A percentile compares a stretch with the other conserved stretches of the same genome.
These are phyloP conservation scores for Backusella australiensis DNA, from an alignment of 192 early-diverging fungal species.

Conservation along the genomic window DNA sequence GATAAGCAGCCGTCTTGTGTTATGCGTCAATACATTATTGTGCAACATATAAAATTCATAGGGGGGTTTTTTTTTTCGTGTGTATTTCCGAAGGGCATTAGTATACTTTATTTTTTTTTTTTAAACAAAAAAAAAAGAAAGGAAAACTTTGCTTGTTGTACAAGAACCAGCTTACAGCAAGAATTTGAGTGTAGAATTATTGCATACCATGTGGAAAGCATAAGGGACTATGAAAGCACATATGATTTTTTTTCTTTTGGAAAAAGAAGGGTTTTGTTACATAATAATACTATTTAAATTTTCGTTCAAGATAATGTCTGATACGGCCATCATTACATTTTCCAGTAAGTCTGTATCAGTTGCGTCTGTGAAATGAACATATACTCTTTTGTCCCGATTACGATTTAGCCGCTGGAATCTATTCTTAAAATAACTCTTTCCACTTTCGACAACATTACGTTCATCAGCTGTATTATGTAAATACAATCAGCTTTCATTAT, in stretches of 20 bases:
- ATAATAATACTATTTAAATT: constrained; percentile 36
- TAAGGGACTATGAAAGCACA: neutral
- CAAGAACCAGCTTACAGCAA: neutral
- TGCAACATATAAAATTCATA: neutral
- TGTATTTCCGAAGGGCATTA: neutral
- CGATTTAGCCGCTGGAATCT: constrained; percentile 45
- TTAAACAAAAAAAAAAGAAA: neutral
- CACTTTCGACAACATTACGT: constrained; percentile 25
- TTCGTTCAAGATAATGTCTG: constrained; percentile 45
- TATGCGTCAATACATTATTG: neutral
- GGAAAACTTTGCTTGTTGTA: neutral
- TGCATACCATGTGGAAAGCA: constrained; percentile 1
- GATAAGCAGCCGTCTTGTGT: neutral
- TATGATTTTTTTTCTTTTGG: neutral
- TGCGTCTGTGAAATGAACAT: constrained; percentile 51
- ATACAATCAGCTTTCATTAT: too few species aligned
- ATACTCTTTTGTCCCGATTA: constrained; percentile 46
- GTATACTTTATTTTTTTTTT: neutral
- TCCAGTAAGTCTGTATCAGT: constrained; percentile 49
- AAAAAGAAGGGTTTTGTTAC: neutral
- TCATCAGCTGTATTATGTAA: constrained; percentile 16
- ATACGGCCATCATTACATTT: constrained; percentile 49
- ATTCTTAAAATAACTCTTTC: constrained; percentile 40
- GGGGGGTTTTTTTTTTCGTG: neutral
- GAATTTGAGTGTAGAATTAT: neutral